These are phyloP conservation scores for Penicillium herquei DNA, from an alignment of 495 filamentous ascomycete genomes.

Conservation along the genomic window DNA sequence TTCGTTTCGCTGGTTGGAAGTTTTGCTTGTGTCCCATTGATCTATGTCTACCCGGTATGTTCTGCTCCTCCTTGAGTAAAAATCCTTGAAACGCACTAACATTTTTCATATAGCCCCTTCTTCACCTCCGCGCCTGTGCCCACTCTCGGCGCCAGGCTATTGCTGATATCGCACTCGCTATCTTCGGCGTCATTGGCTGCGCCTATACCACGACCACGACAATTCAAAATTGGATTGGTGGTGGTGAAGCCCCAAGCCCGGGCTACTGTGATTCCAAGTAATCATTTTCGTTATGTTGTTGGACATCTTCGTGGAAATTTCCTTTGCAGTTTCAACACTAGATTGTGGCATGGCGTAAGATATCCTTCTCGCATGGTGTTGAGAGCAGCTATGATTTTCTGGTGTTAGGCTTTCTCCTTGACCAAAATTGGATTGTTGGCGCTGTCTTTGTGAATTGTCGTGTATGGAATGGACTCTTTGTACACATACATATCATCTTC, in stretches of 20 bases:
- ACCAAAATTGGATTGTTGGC: constrained; percentile 9
- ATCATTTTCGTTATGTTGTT: constrained; percentile 1
- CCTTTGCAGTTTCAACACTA: constrained; percentile 12
- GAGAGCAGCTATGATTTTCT: constrained; percentile 3
- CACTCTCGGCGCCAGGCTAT: constrained; percentile 58
- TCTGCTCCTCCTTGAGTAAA: constrained; percentile 8
- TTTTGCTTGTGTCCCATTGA: constrained; percentile 95
- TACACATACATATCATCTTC: constrained; percentile 18
- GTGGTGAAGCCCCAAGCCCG: constrained; percentile 38
- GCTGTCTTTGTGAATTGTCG: constrained; percentile 2
- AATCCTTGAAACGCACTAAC: constrained; percentile 5
- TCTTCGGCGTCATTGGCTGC: constrained; percentile 84
- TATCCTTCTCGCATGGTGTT: constrained; percentile 8
- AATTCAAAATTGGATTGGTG: constrained; percentile 74
- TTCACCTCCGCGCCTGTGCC: constrained; percentile 81
- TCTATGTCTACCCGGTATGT: constrained; percentile 95
- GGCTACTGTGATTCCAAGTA: constrained; percentile 58
- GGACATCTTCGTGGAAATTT: constrained; percentile 2
- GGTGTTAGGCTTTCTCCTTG: constrained; percentile 7
- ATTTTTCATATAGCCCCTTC: constrained; percentile 62
- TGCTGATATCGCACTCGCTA: constrained; percentile 69
- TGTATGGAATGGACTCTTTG: constrained; percentile 1
- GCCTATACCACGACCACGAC: constrained; percentile 86
- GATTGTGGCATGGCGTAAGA: constrained; percentile 15
- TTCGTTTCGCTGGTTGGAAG: constrained; percentile 94